Evolutionary conservation across 306 rosid species (phyloP), one percentile per base, ranked within the genome.

Genomic region (Coriaria nepalensis): DNA sequence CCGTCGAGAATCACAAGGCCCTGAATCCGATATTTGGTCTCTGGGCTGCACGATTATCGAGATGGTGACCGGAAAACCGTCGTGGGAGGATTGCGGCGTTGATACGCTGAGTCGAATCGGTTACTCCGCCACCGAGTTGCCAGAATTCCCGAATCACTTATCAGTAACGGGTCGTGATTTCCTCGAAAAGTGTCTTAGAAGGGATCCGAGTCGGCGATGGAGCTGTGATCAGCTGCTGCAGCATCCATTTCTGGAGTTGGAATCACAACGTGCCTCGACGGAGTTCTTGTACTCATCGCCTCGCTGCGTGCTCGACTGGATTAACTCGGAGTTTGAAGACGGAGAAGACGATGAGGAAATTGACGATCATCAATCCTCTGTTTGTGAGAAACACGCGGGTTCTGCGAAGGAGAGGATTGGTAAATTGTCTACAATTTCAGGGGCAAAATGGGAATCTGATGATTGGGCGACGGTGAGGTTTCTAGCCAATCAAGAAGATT

Each of bases 21-120:
- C 88, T 37, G 90, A 84, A 54, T 74, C 93, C 10, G 95, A 88
- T 57, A 68, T 88, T 12, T 88, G 97, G 97, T 84, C 97, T 0
- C 41, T 88, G 4, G 97, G 97, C 2, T 88, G 97, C 65, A 88
- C 97, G 61, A 57, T 88, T 43, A 57, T 88, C 34, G 95, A 88
- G 73, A 78, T 84, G 87, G 10, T 84, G 42, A 76, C 87, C 33
- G 93, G 97, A 2, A 88, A 73, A 6, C 73, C 92, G 5, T 69
- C 76, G 7, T 88, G 97, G 97, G 79, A 78, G 39, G 82, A 78
- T 46, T 60, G 13, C 10, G 90, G 95, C 0, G 45, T 59, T 0
- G 78, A 73, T 37, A 74, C 88, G 46, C 70, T 88, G 59, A 71
- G 62, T 32, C 73, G 68, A 53, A 88, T 84, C 58, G 93, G 80